Percentiles rank a stretch among this genome's conserved stretches.
Evolutionary conservation across 345 rosid species (phyloP).

Genomic region (Abelmoschus esculentus): DNA sequence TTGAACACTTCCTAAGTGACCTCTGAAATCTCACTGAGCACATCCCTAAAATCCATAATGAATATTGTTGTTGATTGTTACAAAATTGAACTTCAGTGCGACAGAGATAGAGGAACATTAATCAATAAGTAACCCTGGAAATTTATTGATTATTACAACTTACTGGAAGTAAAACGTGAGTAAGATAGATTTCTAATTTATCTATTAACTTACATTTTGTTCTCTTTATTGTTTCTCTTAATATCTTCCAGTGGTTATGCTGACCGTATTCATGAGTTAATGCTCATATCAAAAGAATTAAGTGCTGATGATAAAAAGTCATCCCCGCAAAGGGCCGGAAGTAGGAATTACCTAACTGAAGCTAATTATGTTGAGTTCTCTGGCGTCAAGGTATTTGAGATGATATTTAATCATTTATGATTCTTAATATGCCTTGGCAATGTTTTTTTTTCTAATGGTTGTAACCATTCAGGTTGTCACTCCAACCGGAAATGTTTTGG

Average conservation of each 20-base stretch:
- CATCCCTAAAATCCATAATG: background rate
- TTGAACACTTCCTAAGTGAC: background rate
- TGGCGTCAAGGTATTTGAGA: conserved; percentile 73
- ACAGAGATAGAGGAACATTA: background rate
- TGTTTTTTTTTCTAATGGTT: conserved; percentile 15
- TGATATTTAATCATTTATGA: background rate
- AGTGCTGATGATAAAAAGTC: conserved; percentile 46
- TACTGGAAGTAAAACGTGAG: background rate
- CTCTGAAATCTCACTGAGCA: background rate
- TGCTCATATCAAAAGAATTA: conserved; percentile 78
- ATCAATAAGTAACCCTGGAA: background rate
- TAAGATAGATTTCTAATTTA: background rate
- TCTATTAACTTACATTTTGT: background rate
- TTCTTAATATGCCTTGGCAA: background rate
- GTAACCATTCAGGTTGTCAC: conserved; percentile 73
- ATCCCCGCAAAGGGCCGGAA: conserved; percentile 58
- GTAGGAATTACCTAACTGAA: conserved; percentile 70
- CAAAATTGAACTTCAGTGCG: background rate
- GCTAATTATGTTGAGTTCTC: conserved; percentile 89
- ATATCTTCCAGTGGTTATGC: conserved; percentile 77
- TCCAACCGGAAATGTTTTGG: conserved; percentile 88
- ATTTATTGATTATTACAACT: conserved; percentile 1
- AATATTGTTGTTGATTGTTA: background rate
- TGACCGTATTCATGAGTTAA: conserved; percentile 87
- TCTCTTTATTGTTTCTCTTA: conserved; percentile 14